Evolutionary conservation across 208 protist genomes (phyloP), one percentile per base, ranked within the genome.

Genomic region (Wallacemonas sp.): DNA sequence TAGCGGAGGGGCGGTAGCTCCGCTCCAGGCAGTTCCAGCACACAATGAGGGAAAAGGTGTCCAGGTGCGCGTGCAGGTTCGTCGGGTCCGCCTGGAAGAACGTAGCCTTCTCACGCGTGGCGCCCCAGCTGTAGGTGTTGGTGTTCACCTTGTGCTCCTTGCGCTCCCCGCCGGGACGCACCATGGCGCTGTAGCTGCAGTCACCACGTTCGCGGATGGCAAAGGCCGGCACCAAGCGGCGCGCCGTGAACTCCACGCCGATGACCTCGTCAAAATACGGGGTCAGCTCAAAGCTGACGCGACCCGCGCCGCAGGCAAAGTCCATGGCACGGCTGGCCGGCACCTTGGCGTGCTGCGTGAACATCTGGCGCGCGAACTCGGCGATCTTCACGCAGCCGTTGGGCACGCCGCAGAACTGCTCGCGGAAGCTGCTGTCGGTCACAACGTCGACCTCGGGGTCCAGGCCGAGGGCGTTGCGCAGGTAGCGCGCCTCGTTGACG

Each of bases 1-100:
- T 82, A 16, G 69, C 74, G 22, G 73, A 81, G 25, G 92, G 92
- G 23, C 79, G 79, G 57, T 86, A 93, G 67, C 86, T 90, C 54
- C 84, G 84, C 75, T 94, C 92, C 25, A 97, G 73, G 36, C 84
- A 86, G 67, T 97, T 94, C 85, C 89, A 95, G 77, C 87, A 93
- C 41, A 94, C 67, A 45, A 97, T 86, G 28, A 97, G 67, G 14
- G 85, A 84, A 61, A 93, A 92, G 38, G 81, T 31, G 26, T 81
- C 78, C 59, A 97, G 67, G 74, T 97, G 89, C 11, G 79, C 67
- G 68, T 95, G 92, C 68, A 97, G 61, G 74, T 97, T 95, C 18
- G 85, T 89, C 18, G 89, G 89, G 73, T 97, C 89, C 10, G 87
- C 79, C 80, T 97, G 92, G 65, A 87, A 92, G 65, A 97, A 97